Evolutionary conservation across 768 basidiomycete species (phyloP).

Genomic region (Hericium erinaceus): DNA sequence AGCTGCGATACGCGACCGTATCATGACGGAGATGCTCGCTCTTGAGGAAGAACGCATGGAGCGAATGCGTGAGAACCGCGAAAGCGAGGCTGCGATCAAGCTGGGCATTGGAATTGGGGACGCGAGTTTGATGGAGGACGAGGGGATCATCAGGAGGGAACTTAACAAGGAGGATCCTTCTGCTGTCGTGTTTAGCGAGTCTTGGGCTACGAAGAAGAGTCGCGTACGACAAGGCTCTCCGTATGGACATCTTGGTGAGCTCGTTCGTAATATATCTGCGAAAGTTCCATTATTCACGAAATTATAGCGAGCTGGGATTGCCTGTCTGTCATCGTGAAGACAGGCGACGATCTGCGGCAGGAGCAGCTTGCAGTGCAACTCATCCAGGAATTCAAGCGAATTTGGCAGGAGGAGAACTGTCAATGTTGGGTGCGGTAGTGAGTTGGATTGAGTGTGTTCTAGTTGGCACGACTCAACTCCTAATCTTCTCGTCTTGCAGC

Average conservation of each 20-base stretch:
- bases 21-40: constrained; percentile 98
- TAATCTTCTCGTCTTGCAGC: constrained; percentile 30
- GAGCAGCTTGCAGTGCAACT: constrained; percentile 96
- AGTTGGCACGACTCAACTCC: not conserved
- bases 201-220: constrained; percentile 90
- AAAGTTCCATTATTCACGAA: not conserved
- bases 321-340: constrained; percentile 96
- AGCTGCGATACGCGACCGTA: constrained; percentile 82
- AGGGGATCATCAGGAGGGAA: constrained; percentile 86
- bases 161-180: constrained; percentile 94
- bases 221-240: constrained; percentile 90
- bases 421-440: constrained; percentile 92
- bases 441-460: constrained; percentile 7
- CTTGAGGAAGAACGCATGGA: constrained; percentile 96
- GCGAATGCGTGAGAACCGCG: constrained; percentile 68
- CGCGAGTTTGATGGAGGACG: constrained; percentile 52
- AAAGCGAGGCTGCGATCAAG: constrained; percentile 59
- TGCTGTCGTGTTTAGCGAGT: constrained; percentile 91
- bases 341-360: constrained; percentile 91
- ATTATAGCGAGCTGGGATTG: constrained; percentile 71
- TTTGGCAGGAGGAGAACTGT: constrained; percentile 93
- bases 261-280: constrained; percentile 1
- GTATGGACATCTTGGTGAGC: constrained; percentile 85
- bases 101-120: constrained; percentile 17
- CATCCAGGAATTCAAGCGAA: constrained; percentile 84